Evolutionary conservation across 2,329 filamentous ascomycete species (phyloP).

Genomic region (Aspergillus brunneoviolaceus): DNA sequence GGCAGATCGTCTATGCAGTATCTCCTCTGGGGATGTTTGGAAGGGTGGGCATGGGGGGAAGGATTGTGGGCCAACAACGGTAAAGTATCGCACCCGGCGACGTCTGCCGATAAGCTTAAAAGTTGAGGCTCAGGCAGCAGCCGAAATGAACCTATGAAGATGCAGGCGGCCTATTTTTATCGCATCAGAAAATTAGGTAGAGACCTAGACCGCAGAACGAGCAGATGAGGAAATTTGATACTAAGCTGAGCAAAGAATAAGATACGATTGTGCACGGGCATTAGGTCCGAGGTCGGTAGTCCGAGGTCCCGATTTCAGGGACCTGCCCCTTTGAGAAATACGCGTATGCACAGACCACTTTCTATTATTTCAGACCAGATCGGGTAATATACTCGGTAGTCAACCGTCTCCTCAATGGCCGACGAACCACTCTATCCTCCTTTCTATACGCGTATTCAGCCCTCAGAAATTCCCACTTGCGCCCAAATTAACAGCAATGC

Average conservation of each 20-base stretch:
- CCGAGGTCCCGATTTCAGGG: background rate
- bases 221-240: background rate
- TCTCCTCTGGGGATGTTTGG: background rate
- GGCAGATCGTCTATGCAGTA: background rate
- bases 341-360: slow-evolving; percentile 23
- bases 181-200: background rate
- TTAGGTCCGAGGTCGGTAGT: too few relatives aligned
- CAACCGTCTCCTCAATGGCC: background rate
- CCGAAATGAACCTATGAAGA: slow-evolving; percentile 53
- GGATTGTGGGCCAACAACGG: slow-evolving; percentile 10
- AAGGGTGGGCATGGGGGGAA: background rate
- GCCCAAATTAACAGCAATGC: background rate
- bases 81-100: background rate
- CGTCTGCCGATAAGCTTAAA: background rate
- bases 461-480: background rate
- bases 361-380: background rate
- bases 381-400: background rate
- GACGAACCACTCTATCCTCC: background rate
- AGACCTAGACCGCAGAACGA: background rate
- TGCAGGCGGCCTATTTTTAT: slow-evolving; percentile 50
- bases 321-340: background rate
- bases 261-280: background rate
- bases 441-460: slow-evolving; percentile 15
- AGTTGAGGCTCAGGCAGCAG: background rate
- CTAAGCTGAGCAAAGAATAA: background rate